These are phyloP conservation scores for Porodaedalea pini DNA, from an alignment of 1,284 basidiomycete species.

Conservation along the genomic window DNA sequence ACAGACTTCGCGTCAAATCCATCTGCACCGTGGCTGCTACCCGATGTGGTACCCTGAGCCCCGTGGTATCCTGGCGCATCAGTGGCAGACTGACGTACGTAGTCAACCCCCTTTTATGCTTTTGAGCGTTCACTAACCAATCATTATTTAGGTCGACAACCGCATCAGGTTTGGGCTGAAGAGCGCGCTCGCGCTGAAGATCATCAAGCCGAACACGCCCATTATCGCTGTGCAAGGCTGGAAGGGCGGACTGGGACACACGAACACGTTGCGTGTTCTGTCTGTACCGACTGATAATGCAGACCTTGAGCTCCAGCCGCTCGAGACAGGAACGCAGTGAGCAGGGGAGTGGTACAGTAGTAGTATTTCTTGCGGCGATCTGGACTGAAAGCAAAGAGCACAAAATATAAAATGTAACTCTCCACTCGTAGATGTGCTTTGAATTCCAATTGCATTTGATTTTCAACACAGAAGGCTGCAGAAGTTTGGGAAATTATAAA, in stretches of 20 bases:
- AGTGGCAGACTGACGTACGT: slow-evolving; percentile 97
- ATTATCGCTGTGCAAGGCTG: slow-evolving; percentile 97
- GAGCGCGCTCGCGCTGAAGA: slow-evolving; percentile 81
- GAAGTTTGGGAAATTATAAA: too few relatives aligned
- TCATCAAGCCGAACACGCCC: slow-evolving; percentile 88
- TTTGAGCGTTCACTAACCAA: slow-evolving; percentile 35
- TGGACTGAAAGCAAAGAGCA: too few relatives aligned
- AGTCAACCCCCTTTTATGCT: slow-evolving; percentile 1
- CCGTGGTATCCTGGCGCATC: slow-evolving; percentile 79
- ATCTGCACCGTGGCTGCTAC: slow-evolving; percentile 96
- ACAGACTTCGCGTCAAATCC: slow-evolving; percentile 94
- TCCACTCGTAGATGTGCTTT: too few relatives aligned
- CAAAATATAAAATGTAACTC: too few relatives aligned
- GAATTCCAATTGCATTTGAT: too few relatives aligned
- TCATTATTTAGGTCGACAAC: slow-evolving; percentile 68
- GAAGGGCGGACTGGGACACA: slow-evolving; percentile 96
- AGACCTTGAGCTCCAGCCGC: slow-evolving; percentile 76
- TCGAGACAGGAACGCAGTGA: slow-evolving; percentile 37
- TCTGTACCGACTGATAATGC: slow-evolving; percentile 83
- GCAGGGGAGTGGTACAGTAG: not conserved
- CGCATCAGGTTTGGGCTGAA: slow-evolving; percentile 88
- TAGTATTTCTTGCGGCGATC: too few relatives aligned
- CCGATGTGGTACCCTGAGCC: slow-evolving; percentile 96
- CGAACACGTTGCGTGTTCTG: slow-evolving; percentile 77
- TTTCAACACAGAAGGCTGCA: too few relatives aligned